These are phyloP conservation scores for Xylaria sp. DNA, from an alignment of 2,329 filamentous ascomycete genomes.

Conservation along the genomic window DNA sequence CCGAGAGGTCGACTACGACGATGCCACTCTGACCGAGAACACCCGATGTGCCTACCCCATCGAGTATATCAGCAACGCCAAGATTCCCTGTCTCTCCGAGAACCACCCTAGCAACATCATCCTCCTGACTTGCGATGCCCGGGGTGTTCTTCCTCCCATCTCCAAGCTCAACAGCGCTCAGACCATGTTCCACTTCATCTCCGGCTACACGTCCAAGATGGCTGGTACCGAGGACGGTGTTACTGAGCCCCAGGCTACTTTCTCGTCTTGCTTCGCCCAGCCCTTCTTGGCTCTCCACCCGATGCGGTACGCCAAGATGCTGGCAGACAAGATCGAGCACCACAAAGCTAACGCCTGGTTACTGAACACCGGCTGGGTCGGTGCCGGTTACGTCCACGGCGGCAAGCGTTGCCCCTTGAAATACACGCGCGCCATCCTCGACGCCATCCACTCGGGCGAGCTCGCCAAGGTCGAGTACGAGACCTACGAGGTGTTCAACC, in stretches of 20 bases:
- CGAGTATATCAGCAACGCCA: constrained; percentile 98
- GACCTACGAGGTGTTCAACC: constrained; percentile 95
- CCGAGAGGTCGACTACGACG: constrained; percentile 93
- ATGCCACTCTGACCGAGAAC: constrained; percentile 94
- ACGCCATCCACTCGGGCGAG: constrained; percentile 96
- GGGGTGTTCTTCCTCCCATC: constrained; percentile 95
- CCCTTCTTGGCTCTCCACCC: constrained; percentile 98
- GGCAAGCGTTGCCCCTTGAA: constrained; percentile 97
- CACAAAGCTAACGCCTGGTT: constrained; percentile 98
- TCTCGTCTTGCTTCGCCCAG: constrained; percentile 99
- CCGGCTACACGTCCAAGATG: constrained; percentile 99
- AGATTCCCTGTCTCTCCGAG: constrained; percentile 90
- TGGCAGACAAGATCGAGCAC: constrained; percentile 94
- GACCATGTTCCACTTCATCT: constrained; percentile 99
- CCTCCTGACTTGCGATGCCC: constrained; percentile 95
- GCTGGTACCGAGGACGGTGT: constrained; percentile 97
- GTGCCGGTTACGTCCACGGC: constrained; percentile 82
- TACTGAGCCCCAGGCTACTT: constrained; percentile 96
- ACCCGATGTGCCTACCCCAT: constrained; percentile 97
- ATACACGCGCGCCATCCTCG: constrained; percentile 97
- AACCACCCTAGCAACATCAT: constrained; percentile 97
- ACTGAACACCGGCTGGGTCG: constrained; percentile 78
- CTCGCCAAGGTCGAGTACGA: constrained; percentile 93
- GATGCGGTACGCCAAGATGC: constrained; percentile 98
- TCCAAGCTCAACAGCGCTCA: constrained; percentile 93